Evolutionary conservation across 768 basidiomycete genomes (phyloP), one percentile per base, ranked within the genome.

Genomic region (Kwoniella dejecticola): DNA sequence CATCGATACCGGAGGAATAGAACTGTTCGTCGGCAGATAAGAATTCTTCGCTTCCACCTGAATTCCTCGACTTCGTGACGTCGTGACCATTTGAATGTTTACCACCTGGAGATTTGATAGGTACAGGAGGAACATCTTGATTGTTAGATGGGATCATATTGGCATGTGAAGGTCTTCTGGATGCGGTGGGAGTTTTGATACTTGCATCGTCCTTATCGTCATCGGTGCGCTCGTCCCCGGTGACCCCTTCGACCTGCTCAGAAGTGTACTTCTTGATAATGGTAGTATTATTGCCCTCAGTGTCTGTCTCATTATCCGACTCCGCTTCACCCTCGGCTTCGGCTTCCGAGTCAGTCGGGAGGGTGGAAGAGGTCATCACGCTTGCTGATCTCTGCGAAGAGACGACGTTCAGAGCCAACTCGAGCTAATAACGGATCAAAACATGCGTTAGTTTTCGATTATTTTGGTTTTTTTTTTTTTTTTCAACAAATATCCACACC

Each of bases 351-450:
- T 57, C 45, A 0, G 56, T 45, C 6, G 56, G 29, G 7, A 44
- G 45, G 10, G 27, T 13, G 15, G 45, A 57, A 0, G 56, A 24
- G 11, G 56, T 53, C 52, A 53, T 47, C 2, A 38, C 46, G 46
- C 56, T 57, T 21, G 45, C 19, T 23, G 52, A 60, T 31, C 59
- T 38, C 27, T 60, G 59, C 3, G 52, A 31, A 3, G 59, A 52
- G 10, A 60, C 59, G 4, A 60, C 49, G 24, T 53, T 45, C 4
- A 60, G 33, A 0, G 59, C 59, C 7, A 52, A 31, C 30, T 53
- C 59, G 21, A 60, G 59, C 59, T 60, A 17, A 19, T 1, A 8
- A 40, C 24, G 4, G 4, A 24, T n/a, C 17, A 10, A 8, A 29
- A 3, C 56, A 23, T 54, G 13, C 40, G 33, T n/a, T 19, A 1